Conservation (phyloP, 495 filamentous ascomycete species). For the Xylaria nigripes region DNA sequence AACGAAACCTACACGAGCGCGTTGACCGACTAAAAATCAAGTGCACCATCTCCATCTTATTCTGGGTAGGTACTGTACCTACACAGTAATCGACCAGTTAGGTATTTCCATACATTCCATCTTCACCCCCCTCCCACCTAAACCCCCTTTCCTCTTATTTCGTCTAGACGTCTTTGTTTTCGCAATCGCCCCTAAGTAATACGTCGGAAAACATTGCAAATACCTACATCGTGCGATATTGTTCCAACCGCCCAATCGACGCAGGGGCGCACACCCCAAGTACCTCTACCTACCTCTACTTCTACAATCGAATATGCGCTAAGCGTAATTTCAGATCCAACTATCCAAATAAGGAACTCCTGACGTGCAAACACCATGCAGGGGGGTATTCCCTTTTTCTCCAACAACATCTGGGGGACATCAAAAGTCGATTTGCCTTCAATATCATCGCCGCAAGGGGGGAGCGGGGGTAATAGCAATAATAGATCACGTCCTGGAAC, state of each 20-base stretch:
- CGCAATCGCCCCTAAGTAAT: too few species aligned
- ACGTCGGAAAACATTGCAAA: too few species aligned
- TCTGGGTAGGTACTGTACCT: too few species aligned
- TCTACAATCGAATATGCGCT: neutral
- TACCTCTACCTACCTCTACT: too few species aligned
- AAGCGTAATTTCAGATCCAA: neutral
- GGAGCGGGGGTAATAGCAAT: conserved; percentile 4
- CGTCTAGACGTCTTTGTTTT: too few species aligned
- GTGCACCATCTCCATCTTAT: neutral
- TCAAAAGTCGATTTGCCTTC: conserved; percentile 5
- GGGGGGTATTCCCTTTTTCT: conserved; percentile 37
- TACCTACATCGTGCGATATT: too few species aligned
- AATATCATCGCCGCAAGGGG: neutral
- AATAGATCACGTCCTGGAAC: conserved; percentile 33
- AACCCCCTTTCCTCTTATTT: too few species aligned
- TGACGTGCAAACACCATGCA: conserved; percentile 28
- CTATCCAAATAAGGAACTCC: conserved; percentile 1
- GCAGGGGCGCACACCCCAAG: neutral
- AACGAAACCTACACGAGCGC: too few species aligned
- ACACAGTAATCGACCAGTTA: neutral
- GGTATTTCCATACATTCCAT: neutral
- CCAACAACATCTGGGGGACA: conserved; percentile 30
- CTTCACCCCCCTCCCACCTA: too few species aligned
- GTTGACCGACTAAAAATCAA: too few species aligned
- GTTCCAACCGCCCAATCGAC: neutral